Evolutionary conservation across 805 yeast genomes (phyloP), one percentile per base, ranked within the genome.

Genomic region (Candida pseudofarinosa): DNA sequence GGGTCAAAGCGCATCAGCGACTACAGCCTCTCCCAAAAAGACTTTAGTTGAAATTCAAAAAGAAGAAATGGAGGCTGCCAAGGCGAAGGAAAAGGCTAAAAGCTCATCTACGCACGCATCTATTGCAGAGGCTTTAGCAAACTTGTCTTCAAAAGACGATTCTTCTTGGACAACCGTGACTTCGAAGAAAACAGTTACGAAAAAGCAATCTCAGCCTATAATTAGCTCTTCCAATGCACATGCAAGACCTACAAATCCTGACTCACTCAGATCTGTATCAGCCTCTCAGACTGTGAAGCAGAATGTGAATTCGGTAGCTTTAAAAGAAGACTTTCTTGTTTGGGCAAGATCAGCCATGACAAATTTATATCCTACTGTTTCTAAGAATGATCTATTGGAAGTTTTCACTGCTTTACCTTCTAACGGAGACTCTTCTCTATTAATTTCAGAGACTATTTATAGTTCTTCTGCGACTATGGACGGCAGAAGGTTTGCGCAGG

Each of bases 401-500:
- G 82, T 93, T 58, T 75, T 93, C 54, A 69, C 90, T 48, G 82
- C 88, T 47, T 75, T 91, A 48, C 97, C 97, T 30, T 65, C 76
- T n/a, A 61, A 58, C 38, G 78, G 81, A 33, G 96, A 88, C 52
- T 80, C 95, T 0, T 72, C 76, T 38, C 96, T 83, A 60, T 86
- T 91, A 59, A 89, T 91, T 58, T 84, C 96, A 1, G 99, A 91
- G 57, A 88, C 97, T 10, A 81, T 91, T 45, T 89, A 88, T 67
- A 81, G 93, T 19, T 85, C 88, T 46, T 85, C 95, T 33, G 77
- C 90, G 2, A 84, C 90, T 1, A 82, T 91, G 85, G 97, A 93
- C 61, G 98, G 98, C 18, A 81, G 96, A 59, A 76, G 96, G 51
- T 91, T 90, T 70, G 96, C 99, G 0, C 78, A 76, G 43, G 99